A percentile compares a stretch with the other conserved stretches of the same genome.
Evolutionary conservation across 306 rosid genomes (phyloP).

Genomic region (Ormosia emarginata): DNA sequence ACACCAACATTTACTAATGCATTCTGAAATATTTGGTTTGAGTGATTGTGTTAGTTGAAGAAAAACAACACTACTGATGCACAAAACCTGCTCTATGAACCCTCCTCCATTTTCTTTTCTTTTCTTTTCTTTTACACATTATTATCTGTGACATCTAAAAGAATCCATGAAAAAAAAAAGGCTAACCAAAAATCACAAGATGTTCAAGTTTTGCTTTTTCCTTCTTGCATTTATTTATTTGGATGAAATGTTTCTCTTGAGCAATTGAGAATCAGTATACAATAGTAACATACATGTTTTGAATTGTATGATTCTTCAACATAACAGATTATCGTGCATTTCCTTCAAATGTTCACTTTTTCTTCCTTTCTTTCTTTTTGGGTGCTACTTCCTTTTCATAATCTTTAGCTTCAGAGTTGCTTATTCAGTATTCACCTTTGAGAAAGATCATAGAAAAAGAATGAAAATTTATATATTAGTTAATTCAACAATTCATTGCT

Average conservation of each 20-base stretch:
- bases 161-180: not conserved
- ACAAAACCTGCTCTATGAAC: constrained; percentile 5
- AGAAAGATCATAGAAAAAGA: not conserved
- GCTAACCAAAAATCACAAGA: not conserved
- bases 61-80: not conserved
- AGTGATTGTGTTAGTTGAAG: constrained; percentile 44
- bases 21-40: constrained; percentile 37
- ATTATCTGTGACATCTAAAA: not conserved
- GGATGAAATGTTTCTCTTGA: not conserved
- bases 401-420: not conserved
- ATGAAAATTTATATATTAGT: not conserved
- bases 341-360: not conserved
- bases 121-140: not conserved
- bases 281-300: not conserved
- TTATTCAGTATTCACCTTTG: not conserved
- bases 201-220: not conserved
- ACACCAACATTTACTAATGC: constrained; percentile 7
- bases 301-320: not conserved
- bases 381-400: not conserved
- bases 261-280: not conserved
- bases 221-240: not conserved
- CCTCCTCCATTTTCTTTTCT: not conserved
- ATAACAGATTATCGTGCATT: not conserved
- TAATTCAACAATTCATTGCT: not conserved
- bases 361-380: not conserved